Percentiles rank a stretch among this genome's conserved stretches.
Conservation (phyloP, 148 eudicot genomes). For the Rhododendron vialii region DNA sequence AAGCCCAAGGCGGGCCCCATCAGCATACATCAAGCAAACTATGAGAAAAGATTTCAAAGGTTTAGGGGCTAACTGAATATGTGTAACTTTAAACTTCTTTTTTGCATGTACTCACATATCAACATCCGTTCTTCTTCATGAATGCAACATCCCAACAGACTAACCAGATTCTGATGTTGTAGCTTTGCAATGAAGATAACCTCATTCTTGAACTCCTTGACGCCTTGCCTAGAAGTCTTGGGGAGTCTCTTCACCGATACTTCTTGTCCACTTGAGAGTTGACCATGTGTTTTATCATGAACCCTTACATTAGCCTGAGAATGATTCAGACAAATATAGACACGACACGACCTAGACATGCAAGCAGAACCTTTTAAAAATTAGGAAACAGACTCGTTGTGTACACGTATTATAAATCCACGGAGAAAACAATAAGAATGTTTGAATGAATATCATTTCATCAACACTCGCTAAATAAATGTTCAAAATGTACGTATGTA, state of each 20-base stretch:
- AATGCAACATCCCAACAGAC: too few species aligned
- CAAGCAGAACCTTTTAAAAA: too few species aligned
- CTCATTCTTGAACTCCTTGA: neutral
- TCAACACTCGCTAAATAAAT: too few species aligned
- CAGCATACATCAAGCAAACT: too few species aligned
- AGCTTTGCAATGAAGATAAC: too few species aligned
- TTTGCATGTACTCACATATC: conserved; percentile 41
- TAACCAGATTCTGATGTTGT: conserved; percentile 12
- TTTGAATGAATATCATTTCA: too few species aligned
- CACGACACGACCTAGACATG: neutral
- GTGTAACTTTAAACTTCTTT: conserved; percentile 37
- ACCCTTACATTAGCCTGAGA: neutral
- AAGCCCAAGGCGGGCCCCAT: too few species aligned
- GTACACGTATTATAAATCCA: too few species aligned
- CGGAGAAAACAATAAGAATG: too few species aligned
- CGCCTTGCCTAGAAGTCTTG: conserved; percentile 36
- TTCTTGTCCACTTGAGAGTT: conserved; percentile 30
- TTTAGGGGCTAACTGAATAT: conserved; percentile 30
- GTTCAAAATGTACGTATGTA: too few species aligned
- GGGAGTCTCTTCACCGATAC: conserved; percentile 45
- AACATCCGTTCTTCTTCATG: neutral
- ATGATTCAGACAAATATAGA: too few species aligned
- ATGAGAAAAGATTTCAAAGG: neutral
- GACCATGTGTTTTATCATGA: conserved; percentile 20
- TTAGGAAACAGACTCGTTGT: too few species aligned